Evolutionary conservation across 768 basidiomycete species (phyloP).

Genomic region (Tulasnella sp.): DNA sequence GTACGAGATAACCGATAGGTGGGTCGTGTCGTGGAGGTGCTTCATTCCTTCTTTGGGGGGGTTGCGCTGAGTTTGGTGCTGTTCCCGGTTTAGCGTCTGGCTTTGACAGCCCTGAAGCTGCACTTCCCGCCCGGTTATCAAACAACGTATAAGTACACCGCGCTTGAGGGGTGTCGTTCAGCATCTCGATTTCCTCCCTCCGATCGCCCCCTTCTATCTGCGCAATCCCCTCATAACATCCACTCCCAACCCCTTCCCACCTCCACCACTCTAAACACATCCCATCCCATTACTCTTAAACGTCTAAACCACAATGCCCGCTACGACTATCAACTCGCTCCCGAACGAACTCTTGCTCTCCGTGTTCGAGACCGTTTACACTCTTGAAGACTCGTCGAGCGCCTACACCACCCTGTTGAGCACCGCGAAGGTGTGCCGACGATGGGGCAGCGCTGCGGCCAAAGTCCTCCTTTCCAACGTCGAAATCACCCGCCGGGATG

Average conservation of each 20-base stretch:
- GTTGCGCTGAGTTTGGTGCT: neutral
- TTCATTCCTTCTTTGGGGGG: neutral
- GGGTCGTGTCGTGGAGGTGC: neutral
- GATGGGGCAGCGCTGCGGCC: slow-evolving; percentile 13
- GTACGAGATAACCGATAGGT: slow-evolving; percentile 5
- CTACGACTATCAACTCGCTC: neutral
- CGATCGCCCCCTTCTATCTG: slow-evolving; percentile 18
- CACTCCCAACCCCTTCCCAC: neutral
- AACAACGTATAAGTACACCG: neutral
- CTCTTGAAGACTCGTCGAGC: neutral
- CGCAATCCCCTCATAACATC: neutral
- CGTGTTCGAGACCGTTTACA: slow-evolving; percentile 14
- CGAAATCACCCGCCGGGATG: slow-evolving; percentile 7
- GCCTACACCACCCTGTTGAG: neutral
- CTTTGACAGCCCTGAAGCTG: neutral
- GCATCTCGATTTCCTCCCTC: slow-evolving; percentile 7
- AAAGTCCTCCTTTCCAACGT: slow-evolving; percentile 17
- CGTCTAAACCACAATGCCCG: neutral
- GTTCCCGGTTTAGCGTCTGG: slow-evolving; percentile 2
- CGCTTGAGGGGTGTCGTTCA: slow-evolving; percentile 4
- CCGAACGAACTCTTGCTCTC: slow-evolving; percentile 15
- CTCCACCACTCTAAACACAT: neutral
- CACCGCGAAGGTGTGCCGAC: neutral
- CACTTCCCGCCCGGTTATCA: neutral
- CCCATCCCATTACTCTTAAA: neutral